Conservation (phyloP, 1,284 basidiomycete species). For the Omphalotus olearius region DNA sequence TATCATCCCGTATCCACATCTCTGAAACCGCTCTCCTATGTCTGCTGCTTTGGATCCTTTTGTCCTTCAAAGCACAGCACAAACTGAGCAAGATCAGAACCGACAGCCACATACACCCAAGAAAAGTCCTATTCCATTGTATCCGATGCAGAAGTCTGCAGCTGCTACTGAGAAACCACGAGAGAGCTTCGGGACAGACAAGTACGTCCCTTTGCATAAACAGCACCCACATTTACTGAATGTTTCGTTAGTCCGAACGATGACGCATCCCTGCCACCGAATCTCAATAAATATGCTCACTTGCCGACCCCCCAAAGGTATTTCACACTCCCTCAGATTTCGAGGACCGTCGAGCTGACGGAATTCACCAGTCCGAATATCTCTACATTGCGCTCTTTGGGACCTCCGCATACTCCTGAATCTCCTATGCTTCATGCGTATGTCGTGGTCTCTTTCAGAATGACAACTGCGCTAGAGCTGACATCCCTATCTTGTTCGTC, state of each 20-base stretch:
- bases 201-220: not conserved
- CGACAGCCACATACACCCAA: slow-evolving; percentile 3
- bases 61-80: not conserved
- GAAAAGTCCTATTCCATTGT: not conserved
- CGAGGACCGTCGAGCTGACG: slow-evolving; percentile 12
- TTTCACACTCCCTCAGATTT: slow-evolving; percentile 11
- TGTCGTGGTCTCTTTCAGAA: slow-evolving; percentile 12
- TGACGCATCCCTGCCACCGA: not conserved
- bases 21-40: not conserved
- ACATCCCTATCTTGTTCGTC: slow-evolving; percentile 7
- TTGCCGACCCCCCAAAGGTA: slow-evolving; percentile 64
- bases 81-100: not conserved
- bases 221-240: not conserved
- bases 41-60: not conserved
- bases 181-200: not conserved
- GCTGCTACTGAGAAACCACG: not conserved
- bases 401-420: slow-evolving; percentile 30
- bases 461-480: not conserved
- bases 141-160: not conserved
- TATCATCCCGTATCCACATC: not conserved
- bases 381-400: slow-evolving; percentile 38
- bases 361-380: slow-evolving; percentile 40
- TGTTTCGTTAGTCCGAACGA: not conserved
- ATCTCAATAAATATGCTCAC: slow-evolving; percentile 29
- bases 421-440: slow-evolving; percentile 42